Conservation (phyloP, 2,329 filamentous ascomycete genomes). For the Cladosporium colombiae region DNA sequence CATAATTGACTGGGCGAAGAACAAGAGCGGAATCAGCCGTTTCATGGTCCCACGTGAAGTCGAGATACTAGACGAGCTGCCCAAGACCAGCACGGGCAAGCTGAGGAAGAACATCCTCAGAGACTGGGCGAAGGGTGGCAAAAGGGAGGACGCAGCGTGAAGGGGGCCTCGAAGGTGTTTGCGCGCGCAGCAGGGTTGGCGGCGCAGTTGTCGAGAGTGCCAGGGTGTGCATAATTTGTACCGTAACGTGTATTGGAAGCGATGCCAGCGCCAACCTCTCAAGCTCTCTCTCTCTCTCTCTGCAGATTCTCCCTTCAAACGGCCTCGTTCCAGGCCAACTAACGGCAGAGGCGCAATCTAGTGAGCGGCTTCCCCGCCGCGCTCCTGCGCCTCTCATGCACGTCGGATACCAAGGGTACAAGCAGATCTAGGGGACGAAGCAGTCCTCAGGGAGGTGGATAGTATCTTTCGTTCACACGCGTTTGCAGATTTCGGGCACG, state of each 20-base stretch:
- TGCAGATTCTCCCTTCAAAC: not conserved
- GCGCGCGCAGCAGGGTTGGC: not conserved
- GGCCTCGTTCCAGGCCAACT: slow-evolving; percentile 14
- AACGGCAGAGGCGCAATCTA: slow-evolving; percentile 19
- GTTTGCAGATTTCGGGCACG: not conserved
- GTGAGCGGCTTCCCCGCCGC: slow-evolving; percentile 11
- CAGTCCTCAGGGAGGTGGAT: not conserved
- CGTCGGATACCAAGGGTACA: not conserved
- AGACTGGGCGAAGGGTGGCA: slow-evolving; percentile 72
- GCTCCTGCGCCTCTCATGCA: slow-evolving; percentile 13
- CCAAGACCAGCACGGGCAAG: slow-evolving; percentile 97
- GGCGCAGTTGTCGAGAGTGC: not conserved
- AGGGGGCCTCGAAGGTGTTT: not conserved
- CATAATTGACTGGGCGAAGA: slow-evolving; percentile 83
- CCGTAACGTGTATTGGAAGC: not conserved
- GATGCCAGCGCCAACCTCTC: not conserved
- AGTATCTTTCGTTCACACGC: not conserved
- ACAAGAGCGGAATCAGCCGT: slow-evolving; percentile 75
- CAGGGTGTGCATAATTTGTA: not conserved
- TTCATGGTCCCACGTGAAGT: slow-evolving; percentile 82
- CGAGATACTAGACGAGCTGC: slow-evolving; percentile 81
- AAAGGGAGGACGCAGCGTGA: slow-evolving; percentile 29
- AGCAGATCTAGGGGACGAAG: not conserved
- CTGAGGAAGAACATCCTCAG: slow-evolving; percentile 91
- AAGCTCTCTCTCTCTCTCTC: not conserved